Evolutionary conservation across 116 monocot genomes (phyloP), one percentile per base, ranked within the genome.

Genomic region (Zostera marina): DNA sequence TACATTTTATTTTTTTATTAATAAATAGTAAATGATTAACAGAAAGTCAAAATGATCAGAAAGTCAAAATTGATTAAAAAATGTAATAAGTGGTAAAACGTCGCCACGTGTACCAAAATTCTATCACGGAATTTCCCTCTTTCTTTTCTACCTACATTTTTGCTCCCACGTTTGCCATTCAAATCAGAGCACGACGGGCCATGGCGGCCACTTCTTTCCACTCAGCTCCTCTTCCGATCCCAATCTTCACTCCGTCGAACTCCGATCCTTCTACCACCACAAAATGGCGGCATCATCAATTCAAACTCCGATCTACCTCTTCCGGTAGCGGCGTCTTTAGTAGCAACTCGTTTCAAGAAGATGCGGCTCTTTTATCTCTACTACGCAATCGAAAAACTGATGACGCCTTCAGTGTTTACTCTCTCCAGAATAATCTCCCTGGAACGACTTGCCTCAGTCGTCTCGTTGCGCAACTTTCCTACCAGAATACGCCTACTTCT

Each of bases 381-480:
- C 88, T 89, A 67, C 85, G 80, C 63, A 75, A 70, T 41, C 64
- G 78, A 4, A 68, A 74, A 52, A 96, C 96, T 23, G 85, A 96
- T 20, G 78, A 82, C 12, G 96, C 96, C 69, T 96, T 75, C 71
- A 10, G 22, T 19, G 47, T 64, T 52, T 89, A 80, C 72, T 48
- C 77, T 55, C 45, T 16, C 24, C 74, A 47, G 59, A 26, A 60
- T 8, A 67, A 52, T 71, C 81, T 85, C 62, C 82, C 89, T 5
- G 58, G 66, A 26, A 49, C 86, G 54, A 76, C 70, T 61, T 80
- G 74, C 71, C 78, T 90, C 42, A 75, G 75, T 72, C 90, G 90
- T 58, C 90, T 98, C 58, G 70, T 90, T 52, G 75, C 80, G 42
- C 98, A 90, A 76, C 85, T 98, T 64, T 80, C 98, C 57, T 81